A percentile compares a stretch with the other conserved stretches of the same genome.
Conservation (phyloP, 495 filamentous ascomycete genomes). For the Penicillium canariense region DNA sequence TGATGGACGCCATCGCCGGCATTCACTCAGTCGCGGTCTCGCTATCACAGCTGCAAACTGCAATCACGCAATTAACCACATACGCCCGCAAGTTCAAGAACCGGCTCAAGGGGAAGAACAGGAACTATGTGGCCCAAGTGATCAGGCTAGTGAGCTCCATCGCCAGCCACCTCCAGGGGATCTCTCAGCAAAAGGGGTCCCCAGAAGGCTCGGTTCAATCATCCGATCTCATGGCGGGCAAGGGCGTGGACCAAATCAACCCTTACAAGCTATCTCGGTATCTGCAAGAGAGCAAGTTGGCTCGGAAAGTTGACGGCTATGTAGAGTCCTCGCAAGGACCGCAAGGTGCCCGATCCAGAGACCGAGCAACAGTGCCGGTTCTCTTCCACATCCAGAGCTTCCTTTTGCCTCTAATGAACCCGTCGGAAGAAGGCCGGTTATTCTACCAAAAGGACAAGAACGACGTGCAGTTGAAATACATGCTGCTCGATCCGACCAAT, state of each 20-base stretch:
- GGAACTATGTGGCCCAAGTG: slow-evolving; percentile 85
- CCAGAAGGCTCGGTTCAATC: slow-evolving; percentile 64
- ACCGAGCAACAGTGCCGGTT: slow-evolving; percentile 59
- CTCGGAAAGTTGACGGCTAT: slow-evolving; percentile 92
- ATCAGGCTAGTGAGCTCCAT: slow-evolving; percentile 78
- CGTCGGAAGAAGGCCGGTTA: slow-evolving; percentile 80
- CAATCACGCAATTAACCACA: slow-evolving; percentile 68
- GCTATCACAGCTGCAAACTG: slow-evolving; percentile 65
- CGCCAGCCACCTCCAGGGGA: slow-evolving; percentile 54
- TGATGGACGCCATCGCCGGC: slow-evolving; percentile 89
- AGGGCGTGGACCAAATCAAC: slow-evolving; percentile 94
- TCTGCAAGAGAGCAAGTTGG: slow-evolving; percentile 87
- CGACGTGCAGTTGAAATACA: slow-evolving; percentile 71
- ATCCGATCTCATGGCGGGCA: slow-evolving; percentile 70
- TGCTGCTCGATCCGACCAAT: slow-evolving; percentile 89
- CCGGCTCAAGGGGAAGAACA: slow-evolving; percentile 86
- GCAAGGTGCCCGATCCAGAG: slow-evolving; percentile 22
- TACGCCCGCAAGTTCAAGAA: slow-evolving; percentile 89
- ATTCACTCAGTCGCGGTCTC: slow-evolving; percentile 81
- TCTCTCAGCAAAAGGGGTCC: slow-evolving; percentile 44
- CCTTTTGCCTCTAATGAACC: slow-evolving; percentile 79
- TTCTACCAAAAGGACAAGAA: slow-evolving; percentile 65
- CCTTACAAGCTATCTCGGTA: slow-evolving; percentile 84
- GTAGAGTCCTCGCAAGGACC: slow-evolving; percentile 56
- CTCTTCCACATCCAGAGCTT: slow-evolving; percentile 84